Base-by-base conservation (phyloP, 768 basidiomycete genomes). In the Podaxis pistillaris region DNA sequence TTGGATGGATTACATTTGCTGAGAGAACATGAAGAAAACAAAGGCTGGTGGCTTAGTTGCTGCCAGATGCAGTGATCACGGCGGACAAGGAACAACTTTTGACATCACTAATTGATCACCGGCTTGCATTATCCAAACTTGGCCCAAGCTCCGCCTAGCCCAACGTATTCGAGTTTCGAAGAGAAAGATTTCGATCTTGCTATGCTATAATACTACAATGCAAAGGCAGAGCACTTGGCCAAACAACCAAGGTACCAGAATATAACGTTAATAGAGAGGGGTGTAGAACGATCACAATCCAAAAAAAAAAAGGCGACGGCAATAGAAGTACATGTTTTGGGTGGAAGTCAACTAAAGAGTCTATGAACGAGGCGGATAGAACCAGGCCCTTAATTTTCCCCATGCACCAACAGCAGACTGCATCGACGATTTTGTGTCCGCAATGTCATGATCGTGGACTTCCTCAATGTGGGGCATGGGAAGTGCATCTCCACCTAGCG, bases 401-500 rank as follows among this genome's bases (percentile, higher is more conserved):
- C 64, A 67, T 30, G 63, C 12, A 24, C 64, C 66, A 15, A 28
- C 37, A 12, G 60, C 15, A 19, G 44, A 5, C 9, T 49, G 55
- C 36, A 46, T 26, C 8, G 61, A 38, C 7, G 54, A 50, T 38
- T 40, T 37, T 19, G 36, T 19, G 37, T 30, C 19, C n/a, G 33
- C 22, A 19, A 30, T 41, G 22, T 41, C 22, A 12, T 49, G 22
- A 24, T 26, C 11, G 38, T 22, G 61, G 22, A 50, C n/a, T 30
- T 60, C 46, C 13, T 37, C 56, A 2, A 47, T 37, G 65, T 56
- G 67, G 53, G 60, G 58, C 60, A 56, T 64, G 66, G 59, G 64
- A 64, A 57, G 58, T 60, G 72, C 65, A 70, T 61, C 72, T 68
- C 58, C 64, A 38, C 81, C 82, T 52, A 85, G 72, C 12, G 81